These are phyloP conservation scores for Pseudocercospora musae DNA, from an alignment of 2,329 filamentous ascomycete genomes.

Conservation along the genomic window DNA sequence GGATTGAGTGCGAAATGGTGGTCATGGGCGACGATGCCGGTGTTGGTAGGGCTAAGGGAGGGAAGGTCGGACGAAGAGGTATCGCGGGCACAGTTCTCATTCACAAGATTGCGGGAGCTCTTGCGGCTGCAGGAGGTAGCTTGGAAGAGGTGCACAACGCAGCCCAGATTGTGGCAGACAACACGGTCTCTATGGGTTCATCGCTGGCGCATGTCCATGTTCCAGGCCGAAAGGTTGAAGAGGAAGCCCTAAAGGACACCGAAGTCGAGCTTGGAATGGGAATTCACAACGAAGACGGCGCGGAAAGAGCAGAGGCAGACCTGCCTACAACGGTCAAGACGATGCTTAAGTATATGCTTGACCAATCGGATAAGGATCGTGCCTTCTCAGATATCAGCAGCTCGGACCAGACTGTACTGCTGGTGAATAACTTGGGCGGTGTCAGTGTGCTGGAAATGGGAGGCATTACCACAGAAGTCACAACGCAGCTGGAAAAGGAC, in stretches of 20 bases:
- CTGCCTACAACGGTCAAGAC: constrained; percentile 48
- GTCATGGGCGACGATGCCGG: constrained; percentile 91
- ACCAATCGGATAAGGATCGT: constrained; percentile 63
- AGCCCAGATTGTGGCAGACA: constrained; percentile 68
- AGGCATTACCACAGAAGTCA: constrained; percentile 67
- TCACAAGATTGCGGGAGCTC: constrained; percentile 82
- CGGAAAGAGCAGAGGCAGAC: constrained; percentile 42
- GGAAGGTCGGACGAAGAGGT: constrained; percentile 88
- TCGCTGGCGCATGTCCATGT: constrained; percentile 91
- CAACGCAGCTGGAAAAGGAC: constrained; percentile 56
- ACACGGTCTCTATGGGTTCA: constrained; percentile 80
- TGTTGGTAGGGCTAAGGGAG: constrained; percentile 73
- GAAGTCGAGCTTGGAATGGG: constrained; percentile 71
- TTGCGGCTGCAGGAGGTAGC: constrained; percentile 64
- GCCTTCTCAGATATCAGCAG: constrained; percentile 63
- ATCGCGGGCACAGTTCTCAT: constrained; percentile 90
- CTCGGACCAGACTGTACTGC: constrained; percentile 61
- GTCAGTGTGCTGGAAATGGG: constrained; percentile 70
- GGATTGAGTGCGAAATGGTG: constrained; percentile 78
- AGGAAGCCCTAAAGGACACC: constrained; percentile 55
- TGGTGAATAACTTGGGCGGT: constrained; percentile 74
- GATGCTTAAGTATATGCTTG: constrained; percentile 65
- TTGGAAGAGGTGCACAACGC: constrained; percentile 70
- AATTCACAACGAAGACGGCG: constrained; percentile 60
- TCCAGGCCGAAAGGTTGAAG: constrained; percentile 64